Percentiles rank a stretch among this genome's conserved stretches.
Evolutionary conservation across 2,329 filamentous ascomycete genomes (phyloP).

Genomic region (Nigrospora osmanthi): DNA sequence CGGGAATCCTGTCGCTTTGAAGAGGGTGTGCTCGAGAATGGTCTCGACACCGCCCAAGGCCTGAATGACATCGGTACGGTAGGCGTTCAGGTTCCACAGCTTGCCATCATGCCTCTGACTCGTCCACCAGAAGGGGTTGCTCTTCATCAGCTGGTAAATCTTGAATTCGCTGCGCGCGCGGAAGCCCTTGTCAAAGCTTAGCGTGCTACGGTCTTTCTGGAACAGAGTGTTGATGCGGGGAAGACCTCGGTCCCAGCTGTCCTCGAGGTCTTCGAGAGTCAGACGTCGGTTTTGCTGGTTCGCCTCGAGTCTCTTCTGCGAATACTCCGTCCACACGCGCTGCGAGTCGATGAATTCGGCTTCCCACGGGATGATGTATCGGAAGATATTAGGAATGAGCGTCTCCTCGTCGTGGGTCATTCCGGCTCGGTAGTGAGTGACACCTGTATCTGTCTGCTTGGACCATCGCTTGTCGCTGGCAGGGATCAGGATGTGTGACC

Average conservation of each 20-base stretch:
- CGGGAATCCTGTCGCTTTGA: slow-evolving; percentile 94
- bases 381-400: slow-evolving; percentile 96
- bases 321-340: slow-evolving; percentile 98
- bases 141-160: slow-evolving; percentile 97
- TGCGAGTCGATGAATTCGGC: slow-evolving; percentile 98
- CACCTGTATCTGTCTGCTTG: slow-evolving; percentile 94
- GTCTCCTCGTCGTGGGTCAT: slow-evolving; percentile 99
- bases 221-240: slow-evolving; percentile 98
- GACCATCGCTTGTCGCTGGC: slow-evolving; percentile 97
- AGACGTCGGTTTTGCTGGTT: slow-evolving; percentile 94
- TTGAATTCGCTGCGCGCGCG: slow-evolving; percentile 94
- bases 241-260: slow-evolving; percentile 96
- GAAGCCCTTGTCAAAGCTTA: slow-evolving; percentile 99
- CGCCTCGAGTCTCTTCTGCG: slow-evolving; percentile 92
- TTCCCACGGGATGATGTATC: slow-evolving; percentile 99
- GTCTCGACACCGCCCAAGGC: slow-evolving; percentile 94
- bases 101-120: slow-evolving; percentile 96
- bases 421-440: slow-evolving; percentile 92
- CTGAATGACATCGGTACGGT: slow-evolving; percentile 94
- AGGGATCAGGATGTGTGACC: slow-evolving; percentile 94
- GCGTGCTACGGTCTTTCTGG: slow-evolving; percentile 94
- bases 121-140: slow-evolving; percentile 99
- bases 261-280: slow-evolving; percentile 92
- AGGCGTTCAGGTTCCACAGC: slow-evolving; percentile 93
- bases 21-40: slow-evolving; percentile 91